Evolutionary conservation across 2,329 filamentous ascomycete species (phyloP), one percentile per base, ranked within the genome.

Genomic region (Phyllosticta citrichinensis): DNA sequence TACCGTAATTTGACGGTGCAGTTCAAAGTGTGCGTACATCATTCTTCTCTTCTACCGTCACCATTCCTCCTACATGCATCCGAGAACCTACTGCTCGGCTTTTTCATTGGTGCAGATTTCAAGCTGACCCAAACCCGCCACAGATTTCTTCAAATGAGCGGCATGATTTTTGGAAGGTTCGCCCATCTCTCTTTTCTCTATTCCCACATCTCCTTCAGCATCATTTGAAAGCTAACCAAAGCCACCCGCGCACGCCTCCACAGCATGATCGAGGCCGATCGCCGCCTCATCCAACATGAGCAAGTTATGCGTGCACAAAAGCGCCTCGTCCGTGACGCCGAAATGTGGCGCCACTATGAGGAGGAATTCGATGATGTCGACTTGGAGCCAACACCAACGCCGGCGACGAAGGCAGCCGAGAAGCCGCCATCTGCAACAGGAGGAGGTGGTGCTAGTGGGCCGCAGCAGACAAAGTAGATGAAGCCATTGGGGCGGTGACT

Each of bases 91-190:
- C 30, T 12, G 4, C 19, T n/a, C 20, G 47, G 47, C 8, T 10
- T 5, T 35, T 14, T n/a, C 6, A n/a, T 47, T n/a, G 14, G n/a
- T n/a, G 6, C 40, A 17, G 35, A 5, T 17, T 14, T 11, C 40
- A 47, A n/a, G 25, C 58, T 60, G 19, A 62, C 51, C 5, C 25
- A n/a, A 24, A 33, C 14, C 22, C 17, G n/a, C 8, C 27, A 55
- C 68, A 92, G 89, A 30, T 93, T 90, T 70, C 77, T 92, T 17
- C 88, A 91, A 72, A 90, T 91, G 87, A 89, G 86, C n/a, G 86
- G 85, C 63, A 92, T 92, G 88, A 86, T 88, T n/a, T 69, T 90
- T 35, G 89, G 89, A 52, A 81, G 60, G 60, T 58, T 50, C 12
- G 24, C 2, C 40, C 1, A 25, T 5, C 2, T 27, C 20, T 12